Conservation (phyloP, 495 filamentous ascomycete genomes). For the Pseudotulostoma volvatum region DNA sequence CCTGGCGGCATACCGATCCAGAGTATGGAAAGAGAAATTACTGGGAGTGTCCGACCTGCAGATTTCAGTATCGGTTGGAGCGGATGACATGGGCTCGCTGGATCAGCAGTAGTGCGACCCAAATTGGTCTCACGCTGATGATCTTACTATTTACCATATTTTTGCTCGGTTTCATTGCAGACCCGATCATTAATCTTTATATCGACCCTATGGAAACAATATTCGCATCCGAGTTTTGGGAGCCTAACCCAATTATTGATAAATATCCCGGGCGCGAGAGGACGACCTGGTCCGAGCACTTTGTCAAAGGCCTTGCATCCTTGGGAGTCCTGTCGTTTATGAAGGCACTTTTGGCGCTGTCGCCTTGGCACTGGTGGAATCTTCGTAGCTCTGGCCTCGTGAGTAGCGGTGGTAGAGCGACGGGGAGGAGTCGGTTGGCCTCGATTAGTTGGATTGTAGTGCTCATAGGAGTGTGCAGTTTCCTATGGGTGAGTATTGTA, state of each 20-base stretch:
- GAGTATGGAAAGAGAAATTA: constrained; percentile 48
- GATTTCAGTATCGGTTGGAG: constrained; percentile 67
- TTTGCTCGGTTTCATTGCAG: constrained; percentile 73
- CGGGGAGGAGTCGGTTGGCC: constrained; percentile 56
- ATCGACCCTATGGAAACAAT: constrained; percentile 51
- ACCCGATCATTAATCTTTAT: constrained; percentile 82
- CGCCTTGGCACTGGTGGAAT: constrained; percentile 63
- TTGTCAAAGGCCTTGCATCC: constrained; percentile 71
- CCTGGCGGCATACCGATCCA: constrained; percentile 67
- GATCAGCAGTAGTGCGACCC: constrained; percentile 48
- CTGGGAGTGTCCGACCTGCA: constrained; percentile 81
- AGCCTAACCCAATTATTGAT: constrained; percentile 20
- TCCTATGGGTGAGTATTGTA: constrained; percentile 51
- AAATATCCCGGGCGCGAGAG: constrained; percentile 27
- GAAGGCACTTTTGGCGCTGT: constrained; percentile 59
- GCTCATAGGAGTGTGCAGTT: constrained; percentile 61
- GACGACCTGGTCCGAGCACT: constrained; percentile 58
- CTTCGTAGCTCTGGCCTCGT: constrained; percentile 37
- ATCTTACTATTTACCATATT: constrained; percentile 61
- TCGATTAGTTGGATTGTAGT: constrained; percentile 63
- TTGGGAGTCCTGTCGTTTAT: constrained; percentile 74
- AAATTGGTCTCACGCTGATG: constrained; percentile 47
- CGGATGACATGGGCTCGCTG: constrained; percentile 59
- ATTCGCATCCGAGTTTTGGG: constrained; percentile 20
- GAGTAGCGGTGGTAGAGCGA: constrained; percentile 36